Evolutionary conservation across 306 rosid genomes (phyloP).

Genomic region (Ochetophila trinervis): DNA sequence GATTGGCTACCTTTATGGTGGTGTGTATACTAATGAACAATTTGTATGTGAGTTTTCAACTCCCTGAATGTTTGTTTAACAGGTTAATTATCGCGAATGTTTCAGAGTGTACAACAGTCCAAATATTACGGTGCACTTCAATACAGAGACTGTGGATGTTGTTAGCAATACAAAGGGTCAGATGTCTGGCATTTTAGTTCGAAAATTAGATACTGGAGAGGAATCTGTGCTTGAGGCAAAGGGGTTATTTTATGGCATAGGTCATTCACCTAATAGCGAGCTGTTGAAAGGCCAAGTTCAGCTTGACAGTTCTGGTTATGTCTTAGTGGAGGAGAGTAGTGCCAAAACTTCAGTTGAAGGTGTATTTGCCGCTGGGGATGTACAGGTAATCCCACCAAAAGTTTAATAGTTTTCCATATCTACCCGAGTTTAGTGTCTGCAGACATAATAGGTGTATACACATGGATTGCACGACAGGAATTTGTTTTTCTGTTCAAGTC

Average conservation of each 20-base stretch:
- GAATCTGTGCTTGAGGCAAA: conserved; percentile 77
- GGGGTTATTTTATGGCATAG: conserved; percentile 94
- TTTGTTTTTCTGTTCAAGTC: neutral
- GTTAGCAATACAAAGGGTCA: conserved; percentile 87
- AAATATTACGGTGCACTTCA: conserved; percentile 84
- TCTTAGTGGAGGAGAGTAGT: conserved; percentile 66
- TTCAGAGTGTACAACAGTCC: conserved; percentile 97
- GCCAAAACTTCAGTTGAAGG: conserved; percentile 85
- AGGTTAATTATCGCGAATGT: conserved; percentile 99
- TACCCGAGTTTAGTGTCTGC: neutral
- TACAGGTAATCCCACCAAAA: conserved; percentile 59
- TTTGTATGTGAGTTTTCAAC: conserved; percentile 83
- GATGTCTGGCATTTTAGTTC: conserved; percentile 80
- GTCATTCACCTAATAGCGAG: conserved; percentile 85
- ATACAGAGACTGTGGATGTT: conserved; percentile 82
- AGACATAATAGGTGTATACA: neutral
- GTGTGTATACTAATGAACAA: conserved; percentile 52
- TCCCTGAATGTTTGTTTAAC: conserved; percentile 96
- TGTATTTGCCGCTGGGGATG: conserved; percentile 93
- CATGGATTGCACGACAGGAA: neutral
- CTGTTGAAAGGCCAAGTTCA: conserved; percentile 82
- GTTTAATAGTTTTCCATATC: neutral
- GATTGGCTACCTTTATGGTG: conserved; percentile 31
- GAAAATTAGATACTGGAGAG: conserved; percentile 61
- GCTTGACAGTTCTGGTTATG: conserved; percentile 70